Evolutionary conservation across 768 basidiomycete species (phyloP).

Genomic region (Boletellus ananiceps): DNA sequence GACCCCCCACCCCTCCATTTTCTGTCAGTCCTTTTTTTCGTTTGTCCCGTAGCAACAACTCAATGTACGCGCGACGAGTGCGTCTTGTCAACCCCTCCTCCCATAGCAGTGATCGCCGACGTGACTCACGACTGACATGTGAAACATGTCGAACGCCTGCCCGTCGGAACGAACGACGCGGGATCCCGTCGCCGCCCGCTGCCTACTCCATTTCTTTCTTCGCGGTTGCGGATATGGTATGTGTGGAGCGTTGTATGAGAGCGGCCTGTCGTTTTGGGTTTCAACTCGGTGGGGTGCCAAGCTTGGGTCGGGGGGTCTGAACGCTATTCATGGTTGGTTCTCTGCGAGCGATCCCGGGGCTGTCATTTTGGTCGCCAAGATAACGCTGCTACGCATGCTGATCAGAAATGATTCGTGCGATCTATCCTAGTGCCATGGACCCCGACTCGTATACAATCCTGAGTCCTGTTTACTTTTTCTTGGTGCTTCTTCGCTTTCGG

Average conservation of each 20-base stretch:
- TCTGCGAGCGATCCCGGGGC: slow-evolving; percentile 30
- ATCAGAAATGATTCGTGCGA: background rate
- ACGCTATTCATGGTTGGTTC: too few relatives aligned
- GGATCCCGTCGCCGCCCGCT: too few relatives aligned
- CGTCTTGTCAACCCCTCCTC: background rate
- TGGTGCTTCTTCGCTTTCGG: too few relatives aligned
- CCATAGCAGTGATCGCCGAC: background rate
- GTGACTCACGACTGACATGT: slow-evolving; percentile 20
- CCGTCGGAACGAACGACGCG: slow-evolving; percentile 36
- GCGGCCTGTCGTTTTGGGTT: too few relatives aligned
- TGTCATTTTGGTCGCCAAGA: slow-evolving; percentile 27
- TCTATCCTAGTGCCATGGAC: too few relatives aligned
- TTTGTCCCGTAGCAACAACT: slow-evolving; percentile 8
- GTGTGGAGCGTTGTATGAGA: too few relatives aligned
- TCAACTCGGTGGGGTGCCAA: slow-evolving; percentile 33
- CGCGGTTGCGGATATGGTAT: slow-evolving; percentile 24
- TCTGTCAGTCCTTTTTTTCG: background rate
- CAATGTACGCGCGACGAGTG: slow-evolving; percentile 27
- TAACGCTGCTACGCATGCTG: background rate
- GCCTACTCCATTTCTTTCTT: slow-evolving; percentile 6
- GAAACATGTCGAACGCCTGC: slow-evolving; percentile 38
- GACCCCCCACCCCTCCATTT: too few relatives aligned
- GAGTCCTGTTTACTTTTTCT: too few relatives aligned
- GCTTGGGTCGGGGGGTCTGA: too few relatives aligned
- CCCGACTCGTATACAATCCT: too few relatives aligned